Evolutionary conservation across 2,329 filamentous ascomycete species (phyloP).

Genomic region (Sphaerulina vaccinii): DNA sequence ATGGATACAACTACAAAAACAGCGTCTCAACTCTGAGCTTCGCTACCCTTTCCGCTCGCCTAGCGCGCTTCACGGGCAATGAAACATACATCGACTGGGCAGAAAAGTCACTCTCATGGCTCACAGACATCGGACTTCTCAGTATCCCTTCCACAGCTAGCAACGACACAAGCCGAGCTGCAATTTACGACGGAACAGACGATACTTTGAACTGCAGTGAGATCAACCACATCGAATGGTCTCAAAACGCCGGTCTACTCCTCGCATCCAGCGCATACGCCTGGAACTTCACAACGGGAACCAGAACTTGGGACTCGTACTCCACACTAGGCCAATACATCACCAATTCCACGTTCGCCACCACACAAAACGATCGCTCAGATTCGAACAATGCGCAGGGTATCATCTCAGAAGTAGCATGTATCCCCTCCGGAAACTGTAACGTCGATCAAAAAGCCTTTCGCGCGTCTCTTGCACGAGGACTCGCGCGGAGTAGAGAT

Average conservation of each 20-base stretch:
- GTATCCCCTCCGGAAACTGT: conserved; percentile 61
- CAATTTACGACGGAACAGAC: conserved; percentile 63
- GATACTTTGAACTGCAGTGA: conserved; percentile 54
- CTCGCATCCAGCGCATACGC: conserved; percentile 62
- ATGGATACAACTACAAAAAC: conserved; percentile 81
- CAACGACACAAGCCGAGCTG: conserved; percentile 34
- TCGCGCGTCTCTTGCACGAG: conserved; percentile 63
- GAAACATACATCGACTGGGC: conserved; percentile 66
- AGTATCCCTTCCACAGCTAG: conserved; percentile 33
- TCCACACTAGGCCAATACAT: background rate
- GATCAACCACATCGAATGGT: conserved; percentile 56
- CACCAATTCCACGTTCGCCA: conserved; percentile 35
- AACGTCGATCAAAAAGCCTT: conserved; percentile 70
- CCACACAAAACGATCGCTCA: conserved; percentile 54
- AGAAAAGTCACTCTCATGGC: conserved; percentile 65
- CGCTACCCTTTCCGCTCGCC: conserved; percentile 70
- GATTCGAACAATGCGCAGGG: conserved; percentile 17
- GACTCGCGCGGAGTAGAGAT: conserved; percentile 15
- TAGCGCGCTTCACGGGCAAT: conserved; percentile 41
- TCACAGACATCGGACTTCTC: conserved; percentile 56
- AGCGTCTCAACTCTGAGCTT: conserved; percentile 77
- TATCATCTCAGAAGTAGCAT: conserved; percentile 65
- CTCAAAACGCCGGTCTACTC: conserved; percentile 65
- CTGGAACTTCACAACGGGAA: conserved; percentile 1
- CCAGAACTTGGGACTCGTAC: conserved; percentile 27